Evolutionary conservation across 2,329 filamentous ascomycete genomes (phyloP).

Genomic region (Fusarium compactum): DNA sequence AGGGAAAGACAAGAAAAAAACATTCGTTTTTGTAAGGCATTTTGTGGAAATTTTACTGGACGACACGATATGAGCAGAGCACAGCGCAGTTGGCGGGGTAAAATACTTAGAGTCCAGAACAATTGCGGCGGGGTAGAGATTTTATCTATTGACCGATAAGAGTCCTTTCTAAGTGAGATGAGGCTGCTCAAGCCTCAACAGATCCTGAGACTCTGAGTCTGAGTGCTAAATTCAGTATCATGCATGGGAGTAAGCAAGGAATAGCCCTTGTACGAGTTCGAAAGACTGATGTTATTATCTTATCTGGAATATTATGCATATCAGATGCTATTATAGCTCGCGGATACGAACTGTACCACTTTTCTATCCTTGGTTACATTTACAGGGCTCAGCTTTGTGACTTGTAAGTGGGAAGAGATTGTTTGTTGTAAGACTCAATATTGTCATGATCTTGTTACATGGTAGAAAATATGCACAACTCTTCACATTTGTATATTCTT

Average conservation of each 20-base stretch:
- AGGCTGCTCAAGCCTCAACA: background rate
- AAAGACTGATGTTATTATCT: background rate
- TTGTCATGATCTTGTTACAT: background rate
- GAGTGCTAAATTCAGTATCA: conserved; percentile 19
- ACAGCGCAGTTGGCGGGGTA: conserved; percentile 36
- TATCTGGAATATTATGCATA: conserved; percentile 9
- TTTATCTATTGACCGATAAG: conserved; percentile 27
- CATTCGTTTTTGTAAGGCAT: conserved; percentile 12
- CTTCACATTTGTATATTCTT: background rate
- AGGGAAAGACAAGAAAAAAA: background rate
- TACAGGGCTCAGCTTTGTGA: conserved; percentile 1
- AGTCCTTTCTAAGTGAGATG: background rate
- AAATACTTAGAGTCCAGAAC: conserved; percentile 17
- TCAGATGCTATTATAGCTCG: conserved; percentile 10
- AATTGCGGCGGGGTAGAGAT: conserved; percentile 13
- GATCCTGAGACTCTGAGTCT: too few relatives aligned
- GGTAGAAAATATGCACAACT: background rate
- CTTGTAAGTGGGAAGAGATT: background rate
- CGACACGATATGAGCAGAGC: background rate
- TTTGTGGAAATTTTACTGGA: conserved; percentile 23
- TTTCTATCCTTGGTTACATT: conserved; percentile 1
- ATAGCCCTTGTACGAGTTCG: background rate
- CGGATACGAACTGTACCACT: conserved; percentile 32
- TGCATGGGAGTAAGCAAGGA: conserved; percentile 2
- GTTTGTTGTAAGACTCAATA: background rate